These are phyloP conservation scores for Alternaria solani DNA, from an alignment of 2,329 filamentous ascomycete genomes.

Conservation along the genomic window DNA sequence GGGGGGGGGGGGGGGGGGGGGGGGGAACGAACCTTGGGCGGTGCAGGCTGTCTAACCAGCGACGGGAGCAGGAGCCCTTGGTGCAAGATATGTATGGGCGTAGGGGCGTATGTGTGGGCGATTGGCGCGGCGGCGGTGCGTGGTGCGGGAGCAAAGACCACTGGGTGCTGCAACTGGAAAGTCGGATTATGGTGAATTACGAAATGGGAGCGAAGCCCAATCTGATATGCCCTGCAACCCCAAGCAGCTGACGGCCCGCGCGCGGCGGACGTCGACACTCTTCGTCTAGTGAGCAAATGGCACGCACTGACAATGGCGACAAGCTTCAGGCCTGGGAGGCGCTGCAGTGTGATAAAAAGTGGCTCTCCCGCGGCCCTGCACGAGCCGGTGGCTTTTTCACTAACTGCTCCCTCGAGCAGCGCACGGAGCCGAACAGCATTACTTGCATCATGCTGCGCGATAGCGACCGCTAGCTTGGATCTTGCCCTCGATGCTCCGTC, in stretches of 20 bases:
- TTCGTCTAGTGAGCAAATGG: conserved; percentile 30
- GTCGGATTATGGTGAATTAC: conserved; percentile 19
- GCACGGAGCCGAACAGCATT: conserved; percentile 26
- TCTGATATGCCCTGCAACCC: conserved; percentile 22
- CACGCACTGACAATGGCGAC: conserved; percentile 25
- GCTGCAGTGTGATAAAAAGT: conserved; percentile 27
- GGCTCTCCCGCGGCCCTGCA: conserved; percentile 17
- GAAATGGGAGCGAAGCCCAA: conserved; percentile 24
- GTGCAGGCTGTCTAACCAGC: conserved; percentile 18
- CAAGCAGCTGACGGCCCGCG: conserved; percentile 34
- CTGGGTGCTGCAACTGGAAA: conserved; percentile 6
- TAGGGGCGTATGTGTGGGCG: background rate
- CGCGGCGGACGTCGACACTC: conserved; percentile 21
- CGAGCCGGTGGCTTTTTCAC: conserved; percentile 23
- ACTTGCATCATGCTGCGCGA: conserved; percentile 35
- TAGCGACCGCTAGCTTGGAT: conserved; percentile 34
- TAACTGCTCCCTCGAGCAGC: conserved; percentile 3
- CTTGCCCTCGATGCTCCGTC: conserved; percentile 31
- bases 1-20: conserved; percentile 10
- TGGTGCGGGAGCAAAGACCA: conserved; percentile 14
- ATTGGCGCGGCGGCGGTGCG: conserved; percentile 5
- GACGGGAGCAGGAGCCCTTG: conserved; percentile 4
- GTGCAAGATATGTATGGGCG: conserved; percentile 13
- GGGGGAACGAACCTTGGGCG: conserved; percentile 12
- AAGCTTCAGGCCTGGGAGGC: conserved; percentile 7